Evolutionary conservation across 208 protist species (phyloP).

Genomic region (Leishmania martiniquensis): DNA sequence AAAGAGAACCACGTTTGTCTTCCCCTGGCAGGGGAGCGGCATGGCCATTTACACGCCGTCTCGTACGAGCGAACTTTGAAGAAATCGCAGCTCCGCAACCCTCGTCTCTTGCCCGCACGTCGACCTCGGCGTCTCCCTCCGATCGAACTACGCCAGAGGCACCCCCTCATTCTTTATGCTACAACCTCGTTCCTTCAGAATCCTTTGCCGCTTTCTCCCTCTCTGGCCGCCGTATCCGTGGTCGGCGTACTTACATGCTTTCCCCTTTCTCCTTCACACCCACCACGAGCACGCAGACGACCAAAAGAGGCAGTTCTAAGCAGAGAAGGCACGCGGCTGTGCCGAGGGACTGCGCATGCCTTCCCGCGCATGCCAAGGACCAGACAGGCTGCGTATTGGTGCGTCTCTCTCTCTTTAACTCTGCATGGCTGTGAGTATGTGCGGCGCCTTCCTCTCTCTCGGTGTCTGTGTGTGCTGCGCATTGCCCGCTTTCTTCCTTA

Average conservation of each 20-base stretch:
- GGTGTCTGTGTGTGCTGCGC: too few species aligned
- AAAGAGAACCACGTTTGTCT: not conserved
- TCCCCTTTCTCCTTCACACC: not conserved
- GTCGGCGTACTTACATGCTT: not conserved
- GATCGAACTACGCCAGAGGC: too few species aligned
- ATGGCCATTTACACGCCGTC: not conserved
- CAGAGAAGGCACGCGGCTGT: not conserved
- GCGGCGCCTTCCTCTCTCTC: too few species aligned
- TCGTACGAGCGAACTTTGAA: not conserved
- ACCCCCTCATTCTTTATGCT: too few species aligned
- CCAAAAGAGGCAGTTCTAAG: not conserved
- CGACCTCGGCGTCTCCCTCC: not conserved
- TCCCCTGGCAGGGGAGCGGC: not conserved
- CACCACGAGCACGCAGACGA: not conserved
- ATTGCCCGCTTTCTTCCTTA: too few species aligned
- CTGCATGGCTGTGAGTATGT: too few species aligned
- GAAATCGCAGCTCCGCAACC: not conserved
- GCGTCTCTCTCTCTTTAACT: too few species aligned
- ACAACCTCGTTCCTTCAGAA: too few species aligned
- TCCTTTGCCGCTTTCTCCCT: not conserved
- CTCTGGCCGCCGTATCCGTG: not conserved
- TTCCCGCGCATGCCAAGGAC: too few species aligned
- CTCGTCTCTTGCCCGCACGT: not conserved
- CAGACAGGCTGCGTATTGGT: too few species aligned
- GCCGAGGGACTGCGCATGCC: too few species aligned